Base-by-base conservation (phyloP, 345 rosid genomes). In the Eucalyptus fibrosa region DNA sequence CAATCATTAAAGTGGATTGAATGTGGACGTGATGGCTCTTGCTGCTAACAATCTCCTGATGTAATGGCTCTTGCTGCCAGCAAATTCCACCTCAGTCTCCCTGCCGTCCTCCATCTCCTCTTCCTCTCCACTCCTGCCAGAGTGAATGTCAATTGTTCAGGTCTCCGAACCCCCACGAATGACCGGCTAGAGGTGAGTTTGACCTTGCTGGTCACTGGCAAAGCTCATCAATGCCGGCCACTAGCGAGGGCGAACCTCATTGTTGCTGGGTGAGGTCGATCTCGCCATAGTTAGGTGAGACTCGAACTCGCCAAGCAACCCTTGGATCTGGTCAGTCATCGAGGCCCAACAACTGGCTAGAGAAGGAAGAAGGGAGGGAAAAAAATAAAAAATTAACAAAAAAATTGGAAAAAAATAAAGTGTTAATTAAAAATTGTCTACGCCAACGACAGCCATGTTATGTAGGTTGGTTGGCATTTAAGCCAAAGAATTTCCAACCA, bases 321-420 rank as follows among this genome's bases (percentile, higher is more conserved):
- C 11, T 53, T 21, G 59, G 23, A 53, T 53, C 1, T 24, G 1
- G 62, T 26, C 1, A 9, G 7, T 56, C 30, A 56, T 56, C 62
- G 0, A 56, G 62, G 14, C 62, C 13, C 30, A 24, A 1, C 30
- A 24, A 56, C 7, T 0, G 0, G 3, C 14, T 56, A 56, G 30
- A 24, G 14, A 26, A 56, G 30, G 3, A 56, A 56, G 30, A 56
- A 9, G 30, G 6, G 30, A 56, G 13, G 62, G 3, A 24, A 56
- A 55, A 23, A 8, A 55, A 21, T 8, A 55, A 55, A 55, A 23
- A 23, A 55, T 55, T 9, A 55, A 55, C 60, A 55, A 56, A 56
- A 56, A 56, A 56, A 56, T 56, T 24, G 28, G 6, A 56, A 56
- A 56, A 56, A 56, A 23, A 56, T 4, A 56, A 4, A 56, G 30